Evolutionary conservation across 2,329 filamentous ascomycete species (phyloP), one percentile per base, ranked within the genome.

Genomic region (Penicillium digitatum): DNA sequence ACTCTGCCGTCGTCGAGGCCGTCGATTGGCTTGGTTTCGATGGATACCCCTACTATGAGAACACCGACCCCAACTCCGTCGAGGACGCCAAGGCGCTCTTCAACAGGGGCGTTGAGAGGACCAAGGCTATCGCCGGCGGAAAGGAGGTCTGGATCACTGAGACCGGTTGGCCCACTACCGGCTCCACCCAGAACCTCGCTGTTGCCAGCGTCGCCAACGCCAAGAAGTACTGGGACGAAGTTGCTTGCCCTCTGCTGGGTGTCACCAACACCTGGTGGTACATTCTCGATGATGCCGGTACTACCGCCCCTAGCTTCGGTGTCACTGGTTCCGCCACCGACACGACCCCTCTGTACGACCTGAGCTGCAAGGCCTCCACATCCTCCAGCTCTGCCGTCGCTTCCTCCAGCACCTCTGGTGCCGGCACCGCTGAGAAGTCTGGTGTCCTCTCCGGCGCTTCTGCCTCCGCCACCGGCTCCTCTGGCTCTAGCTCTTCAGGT

Each of bases 131-230:
- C 42, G 80, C 83, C 34, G 77, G 80, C 34, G 83, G 82, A 68
- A 93, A 91, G 80, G 78, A 82, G 18, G 82, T 95, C 64, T 94
- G 89, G 89, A 82, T 95, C 59, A 94, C 90, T 27, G 90, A 95
- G 81, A 94, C 90, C 16, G 91, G 91, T 61, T 94, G 89, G 84
- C 90, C 91, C 46, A 84, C 91, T 50, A 84, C 80, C 65, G 91
- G 90, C 53, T 76, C 82, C 61, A 80, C 76, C 1, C 75, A 81
- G 58, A 85, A 85, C 63, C 69, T 82, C 46, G 89, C 84, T 38
- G 80, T 87, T 10, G 79, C 91, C 6, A 85, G 79, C 34, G 59
- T 76, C 31, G 76, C 80, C 50, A 92, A 93, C 69, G 89, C 91
- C 40, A 80, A 89, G 77, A 81, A 74, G n/a, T 96, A 84, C 81